A percentile compares a stretch with the other conserved stretches of the same genome.
Evolutionary conservation across 2,329 filamentous ascomycete genomes (phyloP).

Genomic region (Pestalotiopsis sp.): DNA sequence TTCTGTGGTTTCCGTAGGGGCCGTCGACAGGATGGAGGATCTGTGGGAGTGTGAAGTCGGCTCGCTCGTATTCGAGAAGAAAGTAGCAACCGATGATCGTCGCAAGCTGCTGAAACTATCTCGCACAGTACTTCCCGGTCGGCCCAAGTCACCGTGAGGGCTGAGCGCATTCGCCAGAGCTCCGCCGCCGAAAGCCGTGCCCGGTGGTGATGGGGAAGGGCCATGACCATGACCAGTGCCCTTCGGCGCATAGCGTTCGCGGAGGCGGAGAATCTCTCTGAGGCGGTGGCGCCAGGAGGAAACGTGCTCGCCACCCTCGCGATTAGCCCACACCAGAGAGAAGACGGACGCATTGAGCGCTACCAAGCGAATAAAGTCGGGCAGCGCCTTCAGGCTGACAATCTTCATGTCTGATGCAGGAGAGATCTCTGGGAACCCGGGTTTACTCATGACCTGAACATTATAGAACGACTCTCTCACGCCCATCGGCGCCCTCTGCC

Average conservation of each 20-base stretch:
- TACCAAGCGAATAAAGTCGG: slow-evolving; percentile 83
- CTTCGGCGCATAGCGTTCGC: slow-evolving; percentile 66
- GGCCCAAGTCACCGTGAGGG: slow-evolving; percentile 35
- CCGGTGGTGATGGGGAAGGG: slow-evolving; percentile 30
- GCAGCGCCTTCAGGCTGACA: slow-evolving; percentile 79
- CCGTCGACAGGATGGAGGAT: slow-evolving; percentile 59
- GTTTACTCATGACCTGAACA: slow-evolving; percentile 86
- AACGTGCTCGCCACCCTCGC: slow-evolving; percentile 78
- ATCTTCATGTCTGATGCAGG: slow-evolving; percentile 89
- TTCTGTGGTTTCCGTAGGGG: slow-evolving; percentile 59
- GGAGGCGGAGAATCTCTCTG: slow-evolving; percentile 79
- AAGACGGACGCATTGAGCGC: slow-evolving; percentile 95
- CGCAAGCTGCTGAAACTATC: slow-evolving; percentile 65
- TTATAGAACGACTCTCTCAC: slow-evolving; percentile 71
- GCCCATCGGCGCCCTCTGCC: slow-evolving; percentile 37
- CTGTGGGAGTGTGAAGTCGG: slow-evolving; percentile 55
- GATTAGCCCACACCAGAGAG: slow-evolving; percentile 83
- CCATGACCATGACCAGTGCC: slow-evolving; percentile 24
- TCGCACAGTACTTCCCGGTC: slow-evolving; percentile 54
- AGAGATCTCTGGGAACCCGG: slow-evolving; percentile 89
- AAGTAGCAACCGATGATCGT: slow-evolving; percentile 67
- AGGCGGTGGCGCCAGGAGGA: slow-evolving; percentile 90
- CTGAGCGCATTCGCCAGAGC: slow-evolving; percentile 35
- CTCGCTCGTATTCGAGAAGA: slow-evolving; percentile 62
- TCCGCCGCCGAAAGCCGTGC: slow-evolving; percentile 35